phyloP scores from a whole-genome alignment of 2,329 filamentous ascomycete species.

The Trichoderma sp. region DNA sequence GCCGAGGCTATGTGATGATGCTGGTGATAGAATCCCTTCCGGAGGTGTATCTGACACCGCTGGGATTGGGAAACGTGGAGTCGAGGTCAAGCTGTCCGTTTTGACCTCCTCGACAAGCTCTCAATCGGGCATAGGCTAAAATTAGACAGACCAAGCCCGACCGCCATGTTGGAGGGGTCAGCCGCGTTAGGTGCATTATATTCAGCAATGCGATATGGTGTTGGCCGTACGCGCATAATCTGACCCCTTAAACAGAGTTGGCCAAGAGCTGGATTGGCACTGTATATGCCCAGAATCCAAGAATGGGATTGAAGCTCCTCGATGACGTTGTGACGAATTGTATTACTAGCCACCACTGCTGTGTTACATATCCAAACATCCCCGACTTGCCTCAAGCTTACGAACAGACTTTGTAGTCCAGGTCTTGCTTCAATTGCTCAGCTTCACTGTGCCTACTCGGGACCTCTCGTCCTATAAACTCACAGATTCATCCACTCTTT shows the following conservation, averaged over 20 bases:
- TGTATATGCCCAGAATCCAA: neutral
- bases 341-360: neutral
- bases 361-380: neutral
- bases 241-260: neutral
- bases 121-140: constrained; percentile 25
- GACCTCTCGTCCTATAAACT: too few relatives aligned
- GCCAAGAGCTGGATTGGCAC: neutral
- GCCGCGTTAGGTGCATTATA: constrained; percentile 18
- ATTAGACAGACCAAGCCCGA: constrained; percentile 6
- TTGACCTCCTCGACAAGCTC: constrained; percentile 23
- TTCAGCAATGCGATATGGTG: constrained; percentile 13
- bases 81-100: constrained; percentile 31
- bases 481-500: neutral
- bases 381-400: too few relatives aligned
- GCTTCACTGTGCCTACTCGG: neutral
- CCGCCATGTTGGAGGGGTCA: constrained; percentile 17
- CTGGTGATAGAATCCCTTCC: constrained; percentile 14
- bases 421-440: neutral
- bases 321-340: neutral
- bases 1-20: neutral
- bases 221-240: neutral
- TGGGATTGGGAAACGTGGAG: constrained; percentile 6
- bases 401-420: neutral
- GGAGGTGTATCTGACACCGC: constrained; percentile 11
- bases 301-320: neutral